phyloP scores from a whole-genome alignment of 2,329 filamentous ascomycete genomes.

The Fusarium ramigenum region DNA sequence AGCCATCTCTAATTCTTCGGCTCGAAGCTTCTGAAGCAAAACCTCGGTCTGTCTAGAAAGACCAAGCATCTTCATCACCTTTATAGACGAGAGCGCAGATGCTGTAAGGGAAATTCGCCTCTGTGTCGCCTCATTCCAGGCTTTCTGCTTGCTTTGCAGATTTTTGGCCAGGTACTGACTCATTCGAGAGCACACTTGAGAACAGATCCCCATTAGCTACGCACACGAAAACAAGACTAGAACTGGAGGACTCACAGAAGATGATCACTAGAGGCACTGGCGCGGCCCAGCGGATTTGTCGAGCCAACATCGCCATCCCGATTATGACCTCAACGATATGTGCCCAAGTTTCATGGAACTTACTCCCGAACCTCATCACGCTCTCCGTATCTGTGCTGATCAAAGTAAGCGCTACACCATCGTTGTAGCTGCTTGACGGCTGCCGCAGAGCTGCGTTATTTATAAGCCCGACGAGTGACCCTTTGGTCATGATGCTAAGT shows the following conservation, averaged over 20 bases:
- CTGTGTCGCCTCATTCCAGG: background rate
- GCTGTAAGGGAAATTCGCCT: background rate
- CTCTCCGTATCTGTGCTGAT: background rate
- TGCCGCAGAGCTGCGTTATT: background rate
- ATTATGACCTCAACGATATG: background rate
- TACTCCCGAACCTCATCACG: background rate
- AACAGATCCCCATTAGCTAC: fast-evolving
- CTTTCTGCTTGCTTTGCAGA: background rate
- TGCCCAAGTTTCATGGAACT: background rate
- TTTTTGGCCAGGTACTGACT: background rate
- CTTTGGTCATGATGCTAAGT: background rate
- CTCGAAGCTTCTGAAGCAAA: background rate
- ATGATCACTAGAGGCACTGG: background rate
- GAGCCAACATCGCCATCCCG: background rate
- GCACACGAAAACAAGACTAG: too few species aligned
- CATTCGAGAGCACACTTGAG: background rate
- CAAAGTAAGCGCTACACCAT: background rate
- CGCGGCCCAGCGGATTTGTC: background rate
- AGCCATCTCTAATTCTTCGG: background rate
- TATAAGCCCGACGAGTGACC: background rate
- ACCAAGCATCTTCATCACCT: background rate
- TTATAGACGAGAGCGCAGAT: background rate
- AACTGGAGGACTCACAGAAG: background rate
- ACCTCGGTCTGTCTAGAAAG: background rate
- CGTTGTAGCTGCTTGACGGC: background rate